Evolutionary conservation across 306 rosid genomes (phyloP), one percentile per base, ranked within the genome.

Genomic region (Fragaria nilgerrensis): DNA sequence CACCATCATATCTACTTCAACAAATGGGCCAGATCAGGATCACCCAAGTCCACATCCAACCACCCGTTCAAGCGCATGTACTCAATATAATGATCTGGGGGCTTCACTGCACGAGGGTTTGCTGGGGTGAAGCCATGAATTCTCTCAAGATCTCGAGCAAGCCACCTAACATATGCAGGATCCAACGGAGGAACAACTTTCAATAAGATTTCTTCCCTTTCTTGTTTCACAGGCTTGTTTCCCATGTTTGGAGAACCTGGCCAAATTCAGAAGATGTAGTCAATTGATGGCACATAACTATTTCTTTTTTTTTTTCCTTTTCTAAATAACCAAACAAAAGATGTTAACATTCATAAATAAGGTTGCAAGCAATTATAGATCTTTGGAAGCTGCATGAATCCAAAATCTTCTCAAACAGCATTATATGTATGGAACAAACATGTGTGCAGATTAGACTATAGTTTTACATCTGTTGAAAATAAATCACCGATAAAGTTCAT

Each of bases 171-270:
- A 55, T 85, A 89, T 15, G 91, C 85, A 36, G 19, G 87, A 85
- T 92, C 94, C 85, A 92, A 32, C 2, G 95, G 97, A 70, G 97
- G 93, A 29, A 63, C 85, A 45, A 89, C 68, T 85, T 92, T 92
- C 85, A 89, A 72, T 4, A 81, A 72, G 12, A 86, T 52, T 47
- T 70, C 83, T 45, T 84, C 89, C 52, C 87, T 83, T 78, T 17
- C 77, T 82, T 80, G 91, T 84, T 88, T 92, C 37, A 37, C 93
- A 11, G 81, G 73, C 66, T 76, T 83, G 87, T 92, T 92, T 81
- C 95, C 97, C 97, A 89, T 92, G 84, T 74, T 74, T 52, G 74
- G 56, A 39, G 58, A 67, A 45, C 83, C 36, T 29, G 34, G 32
- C 11, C 37, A 12, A 41, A 43, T 75, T n/a, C 69, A 58, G 45